These are phyloP conservation scores for Aspergillus avenaceus DNA, from an alignment of 495 filamentous ascomycete species.

Conservation along the genomic window DNA sequence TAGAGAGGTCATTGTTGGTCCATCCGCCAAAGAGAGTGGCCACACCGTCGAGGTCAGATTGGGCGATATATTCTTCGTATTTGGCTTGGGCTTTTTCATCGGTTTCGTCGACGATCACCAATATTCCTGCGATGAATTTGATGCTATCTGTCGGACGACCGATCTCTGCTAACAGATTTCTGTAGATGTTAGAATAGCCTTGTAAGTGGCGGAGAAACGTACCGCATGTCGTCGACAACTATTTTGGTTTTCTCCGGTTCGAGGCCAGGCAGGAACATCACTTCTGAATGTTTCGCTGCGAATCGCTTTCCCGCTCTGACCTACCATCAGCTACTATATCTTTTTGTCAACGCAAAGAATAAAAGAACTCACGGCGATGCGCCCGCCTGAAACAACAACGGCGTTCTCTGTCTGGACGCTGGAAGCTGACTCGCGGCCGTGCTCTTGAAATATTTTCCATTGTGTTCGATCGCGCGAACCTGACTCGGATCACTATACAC, in stretches of 20 bases:
- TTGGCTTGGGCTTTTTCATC: constrained; percentile 43
- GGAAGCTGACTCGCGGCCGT: constrained; percentile 39
- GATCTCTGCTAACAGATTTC: constrained; percentile 4
- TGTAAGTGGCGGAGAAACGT: not conserved
- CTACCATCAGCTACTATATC: no score
- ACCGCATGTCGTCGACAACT: constrained; percentile 41
- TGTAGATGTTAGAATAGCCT: not conserved
- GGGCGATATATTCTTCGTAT: constrained; percentile 6
- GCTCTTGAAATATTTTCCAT: constrained; percentile 48
- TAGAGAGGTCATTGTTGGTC: constrained; percentile 6
- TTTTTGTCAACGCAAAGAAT: not conserved
- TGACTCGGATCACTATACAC: constrained; percentile 41
- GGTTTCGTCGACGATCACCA: constrained; percentile 26
- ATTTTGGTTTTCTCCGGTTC: constrained; percentile 32
- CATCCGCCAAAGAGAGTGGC: constrained; percentile 2
- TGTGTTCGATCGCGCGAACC: constrained; percentile 46
- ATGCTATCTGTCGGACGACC: constrained; percentile 6
- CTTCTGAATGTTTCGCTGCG: constrained; percentile 51
- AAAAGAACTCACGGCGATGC: constrained; percentile 8
- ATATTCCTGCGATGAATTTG: constrained; percentile 8
- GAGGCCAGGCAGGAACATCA: constrained; percentile 48
- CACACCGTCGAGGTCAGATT: constrained; percentile 5
- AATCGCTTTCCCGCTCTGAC: constrained; percentile 44
- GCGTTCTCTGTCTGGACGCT: constrained; percentile 51
- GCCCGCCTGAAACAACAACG: constrained; percentile 54